Conservation (phyloP, 2,329 filamentous ascomycete genomes). For the Hypomyces perniciosus region DNA sequence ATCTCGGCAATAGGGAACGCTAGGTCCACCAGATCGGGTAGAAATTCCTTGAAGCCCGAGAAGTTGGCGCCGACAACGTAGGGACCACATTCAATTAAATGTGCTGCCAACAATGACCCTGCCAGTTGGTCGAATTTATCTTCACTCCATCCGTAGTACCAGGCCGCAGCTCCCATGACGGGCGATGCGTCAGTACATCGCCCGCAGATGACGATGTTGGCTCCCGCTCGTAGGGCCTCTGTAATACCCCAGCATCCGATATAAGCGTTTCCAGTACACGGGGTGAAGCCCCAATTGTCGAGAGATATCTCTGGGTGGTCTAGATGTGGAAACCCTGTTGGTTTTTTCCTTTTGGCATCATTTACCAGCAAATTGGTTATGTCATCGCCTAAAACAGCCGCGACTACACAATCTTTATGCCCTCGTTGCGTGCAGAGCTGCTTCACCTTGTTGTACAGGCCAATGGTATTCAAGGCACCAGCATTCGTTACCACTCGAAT, state of each 20-base stretch:
- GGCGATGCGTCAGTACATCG: conserved; percentile 44
- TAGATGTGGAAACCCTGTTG: conserved; percentile 19
- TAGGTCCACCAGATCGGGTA: conserved; percentile 24
- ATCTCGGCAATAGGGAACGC: conserved; percentile 36
- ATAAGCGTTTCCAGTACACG: conserved; percentile 34
- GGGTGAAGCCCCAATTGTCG: conserved; percentile 24
- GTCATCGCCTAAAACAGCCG: conserved; percentile 35
- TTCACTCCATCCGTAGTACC: conserved; percentile 48
- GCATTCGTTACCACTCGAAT: conserved; percentile 36
- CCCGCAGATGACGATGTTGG: conserved; percentile 44
- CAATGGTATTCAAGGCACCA: conserved; percentile 32
- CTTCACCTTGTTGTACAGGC: conserved; percentile 24
- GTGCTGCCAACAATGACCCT: conserved; percentile 43
- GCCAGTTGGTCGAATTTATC: conserved; percentile 44
- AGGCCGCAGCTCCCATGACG: conserved; percentile 50
- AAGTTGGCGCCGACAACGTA: conserved; percentile 53
- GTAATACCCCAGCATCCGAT: conserved; percentile 45
- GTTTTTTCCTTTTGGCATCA: conserved; percentile 9
- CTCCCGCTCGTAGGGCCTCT: conserved; percentile 35
- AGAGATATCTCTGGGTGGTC: conserved; percentile 25
- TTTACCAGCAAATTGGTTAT: conserved; percentile 24
- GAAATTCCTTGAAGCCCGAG: conserved; percentile 36
- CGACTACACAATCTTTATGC: conserved; percentile 27
- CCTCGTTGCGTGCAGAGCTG: conserved; percentile 25
- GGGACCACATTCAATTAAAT: conserved; percentile 48